phyloP scores from a whole-genome alignment of 2,329 filamentous ascomycete genomes.

The Diaporthe sp. region DNA sequence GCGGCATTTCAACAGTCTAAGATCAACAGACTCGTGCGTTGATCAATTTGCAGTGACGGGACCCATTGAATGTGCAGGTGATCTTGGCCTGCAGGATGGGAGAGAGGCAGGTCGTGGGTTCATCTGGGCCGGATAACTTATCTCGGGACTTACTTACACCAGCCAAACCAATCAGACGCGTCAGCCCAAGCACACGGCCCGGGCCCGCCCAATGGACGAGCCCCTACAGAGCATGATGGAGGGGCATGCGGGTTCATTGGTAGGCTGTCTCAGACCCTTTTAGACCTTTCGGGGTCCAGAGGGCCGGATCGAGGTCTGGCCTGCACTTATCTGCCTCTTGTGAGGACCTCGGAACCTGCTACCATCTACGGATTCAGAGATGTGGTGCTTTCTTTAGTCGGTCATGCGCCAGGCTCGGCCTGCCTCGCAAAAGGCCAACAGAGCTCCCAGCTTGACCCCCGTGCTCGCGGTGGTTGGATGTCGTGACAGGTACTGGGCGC shows the following conservation, averaged over 20 bases:
- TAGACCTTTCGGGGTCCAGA: not conserved
- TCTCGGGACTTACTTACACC: conserved; percentile 36
- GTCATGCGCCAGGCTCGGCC: conserved; percentile 7
- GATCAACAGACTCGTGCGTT: not conserved
- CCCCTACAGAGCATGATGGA: conserved; percentile 26
- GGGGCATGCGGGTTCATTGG: conserved; percentile 30
- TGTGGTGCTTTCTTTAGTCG: conserved; percentile 13
- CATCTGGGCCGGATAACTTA: not conserved
- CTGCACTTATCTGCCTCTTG: not conserved
- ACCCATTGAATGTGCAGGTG: not conserved
- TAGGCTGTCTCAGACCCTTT: conserved; percentile 2
- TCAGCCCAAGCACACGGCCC: conserved; percentile 33
- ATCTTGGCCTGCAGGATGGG: not conserved
- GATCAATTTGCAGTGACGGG: not conserved
- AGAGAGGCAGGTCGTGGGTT: not conserved
- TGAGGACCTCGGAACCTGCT: not conserved
- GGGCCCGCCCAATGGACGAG: conserved; percentile 29
- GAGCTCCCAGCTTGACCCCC: conserved; percentile 25
- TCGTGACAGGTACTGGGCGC: not conserved
- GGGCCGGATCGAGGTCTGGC: not conserved
- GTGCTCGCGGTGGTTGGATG: conserved; percentile 37
- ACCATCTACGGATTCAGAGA: not conserved
- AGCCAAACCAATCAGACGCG: conserved; percentile 34
- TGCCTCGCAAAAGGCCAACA: conserved; percentile 7
- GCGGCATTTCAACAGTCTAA: not conserved